Evolutionary conservation across 768 basidiomycete species (phyloP), one percentile per base, ranked within the genome.

Genomic region (Daedaleopsis sinensis): DNA sequence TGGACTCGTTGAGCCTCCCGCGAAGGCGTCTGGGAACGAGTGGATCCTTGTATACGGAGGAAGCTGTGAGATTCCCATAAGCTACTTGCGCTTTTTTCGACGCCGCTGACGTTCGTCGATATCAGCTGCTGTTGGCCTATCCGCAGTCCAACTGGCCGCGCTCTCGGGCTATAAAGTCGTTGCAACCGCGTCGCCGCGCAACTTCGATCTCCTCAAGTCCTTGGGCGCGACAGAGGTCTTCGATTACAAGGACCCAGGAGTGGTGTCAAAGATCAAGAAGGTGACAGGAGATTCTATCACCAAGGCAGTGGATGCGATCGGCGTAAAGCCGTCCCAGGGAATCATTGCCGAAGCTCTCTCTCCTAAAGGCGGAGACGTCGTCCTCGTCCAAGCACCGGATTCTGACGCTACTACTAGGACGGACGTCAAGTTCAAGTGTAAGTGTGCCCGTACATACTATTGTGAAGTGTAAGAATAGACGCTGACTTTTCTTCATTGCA

Each of bases 151-250:
- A 62, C 73, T 82, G 16, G 76, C 78, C 1, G 75, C 76, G 38
- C 67, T 78, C 3, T 66, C 77, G 0, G 82, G 82, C 16, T 73
- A 80, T 59, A 74, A 74, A 24, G 78, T 83, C 49, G 72, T 80
- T 19, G 75, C 82, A 8, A 80, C 79, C 23, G 76, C 80, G 5
- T 82, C 80, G 0, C 70, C 75, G 16, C 64, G 67, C 37, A 79
- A 80, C 62, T 71, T 73, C 48, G 72, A 70, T 0, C 67, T 77
- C 18, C 63, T 82, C 19, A 74, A 73, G 46, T 61, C 68, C 1
- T 67, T 79, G 10, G 82, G 83, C 5, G 83, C 82, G 0, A 73
- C 77, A 37, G 75, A 72, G 5, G 75, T 78, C 6, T 76, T 79
- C 58, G 78, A 81, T 61, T 74, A 74, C 64, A 57, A 67, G 16